These are phyloP conservation scores for Tricholoma sp. DNA, from an alignment of 768 basidiomycete species.

Conservation along the genomic window DNA sequence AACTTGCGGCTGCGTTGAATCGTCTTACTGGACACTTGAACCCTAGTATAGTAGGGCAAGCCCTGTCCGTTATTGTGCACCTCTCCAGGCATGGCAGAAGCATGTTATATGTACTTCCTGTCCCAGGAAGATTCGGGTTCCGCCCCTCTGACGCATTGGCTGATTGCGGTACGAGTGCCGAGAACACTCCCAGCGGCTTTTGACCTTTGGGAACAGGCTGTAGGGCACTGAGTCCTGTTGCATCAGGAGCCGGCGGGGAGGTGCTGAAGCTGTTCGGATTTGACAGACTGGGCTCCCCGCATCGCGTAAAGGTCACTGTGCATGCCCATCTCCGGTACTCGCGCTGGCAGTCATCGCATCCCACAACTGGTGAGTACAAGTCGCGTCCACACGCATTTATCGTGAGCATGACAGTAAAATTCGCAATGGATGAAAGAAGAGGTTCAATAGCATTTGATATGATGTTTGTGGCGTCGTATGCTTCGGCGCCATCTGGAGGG, in stretches of 20 bases:
- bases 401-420: constrained; percentile 69
- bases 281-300: constrained; percentile 46
- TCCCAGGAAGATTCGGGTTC: constrained; percentile 43
- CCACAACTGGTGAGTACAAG: constrained; percentile 70
- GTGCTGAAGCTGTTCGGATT: constrained; percentile 30
- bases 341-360: constrained; percentile 69
- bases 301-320: constrained; percentile 66
- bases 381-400: constrained; percentile 80
- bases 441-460: constrained; percentile 43
- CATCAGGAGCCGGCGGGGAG: constrained; percentile 23
- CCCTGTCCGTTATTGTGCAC: constrained; percentile 67
- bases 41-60: constrained; percentile 70
- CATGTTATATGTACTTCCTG: constrained; percentile 44
- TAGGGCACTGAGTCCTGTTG: constrained; percentile 25
- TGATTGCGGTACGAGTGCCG: constrained; percentile 45
- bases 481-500: constrained; percentile 34
- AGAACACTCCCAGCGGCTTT: constrained; percentile 28
- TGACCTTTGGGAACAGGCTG: constrained; percentile 17
- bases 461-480: constrained; percentile 48
- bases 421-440: constrained; percentile 55
- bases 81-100: constrained; percentile 78
- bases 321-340: constrained; percentile 81
- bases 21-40: constrained; percentile 60
- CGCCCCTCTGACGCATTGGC: constrained; percentile 35
- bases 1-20: constrained; percentile 64